Evolutionary conservation across 2,329 filamentous ascomycete species (phyloP), one percentile per base, ranked within the genome.

Genomic region (Cladobotryum mycophilum): DNA sequence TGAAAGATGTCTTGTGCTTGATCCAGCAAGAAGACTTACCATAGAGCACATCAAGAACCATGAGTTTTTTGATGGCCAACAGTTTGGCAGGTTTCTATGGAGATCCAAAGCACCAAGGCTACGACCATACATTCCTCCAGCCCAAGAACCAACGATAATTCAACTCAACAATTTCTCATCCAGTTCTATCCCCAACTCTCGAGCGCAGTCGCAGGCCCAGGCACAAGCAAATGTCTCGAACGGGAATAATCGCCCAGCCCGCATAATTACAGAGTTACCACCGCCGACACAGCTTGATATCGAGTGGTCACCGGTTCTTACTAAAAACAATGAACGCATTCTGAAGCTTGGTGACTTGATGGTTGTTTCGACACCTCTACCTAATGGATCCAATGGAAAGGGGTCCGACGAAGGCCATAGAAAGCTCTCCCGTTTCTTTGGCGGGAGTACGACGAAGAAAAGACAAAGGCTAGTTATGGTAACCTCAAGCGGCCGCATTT

Each of bases 1-100:
- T 1, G 92, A 97, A 67, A 81, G 93, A 55, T 82, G 95, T 41
- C 75, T 99, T 13, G 92, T 99, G 1, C 74, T 96, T 36, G 93
- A 99, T 59, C 93, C 93, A 0, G 74, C 85, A 15, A 84, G 85
- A 56, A 82, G 93, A 55, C 72, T 99, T 36, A 92, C 89, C 0
- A 88, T 97, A 52, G 93, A 99, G 64, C 90, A 99, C 65, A 95
- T 97, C 64, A 96, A 95, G 67, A 95, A 91, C 58, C 93, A 99
- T 64, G 83, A 89, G 59, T 99, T 99, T 68, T 99, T 99, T 63
- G 85, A 91, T 36, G 90, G 90, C 2, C 82, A 96, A 37, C 73
- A 75, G 41, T 96, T 93, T 77, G 91, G 93, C 43, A 86, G 88
- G 62, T 78, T 78, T 8, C 68, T 99, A 25, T 99, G 93, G 93